Evolutionary conservation across 106 monocot species (phyloP), one percentile per base, ranked within the genome.

Genomic region (Agapanthus africanus): DNA sequence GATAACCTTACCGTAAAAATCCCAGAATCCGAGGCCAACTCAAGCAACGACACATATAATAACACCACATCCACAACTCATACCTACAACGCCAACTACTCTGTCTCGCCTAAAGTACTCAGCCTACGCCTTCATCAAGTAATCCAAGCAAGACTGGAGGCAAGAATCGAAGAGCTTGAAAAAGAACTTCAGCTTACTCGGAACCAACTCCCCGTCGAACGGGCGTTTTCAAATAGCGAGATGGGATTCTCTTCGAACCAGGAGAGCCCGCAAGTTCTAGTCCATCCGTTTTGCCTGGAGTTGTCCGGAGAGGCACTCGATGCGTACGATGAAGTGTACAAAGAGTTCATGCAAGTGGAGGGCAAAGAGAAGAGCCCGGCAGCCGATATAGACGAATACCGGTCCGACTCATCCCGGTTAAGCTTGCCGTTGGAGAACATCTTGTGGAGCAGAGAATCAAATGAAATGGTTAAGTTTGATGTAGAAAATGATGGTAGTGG

Each of bases 21-120:
- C 18, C n/a, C 11, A 4, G 21, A 64, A 37, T 36, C 6, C 54
- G 31, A 66, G 15, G 25, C 46, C 23, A 31, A 60, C 8, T 38
- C 13, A 23, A 35, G 4, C 42, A 46, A 33, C 10, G 72, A 70
- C 25, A 47, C 73, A 21, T 10, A 56, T 7, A 56, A n/a, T n/a
- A 28, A 21, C 49, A 40, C 42, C 23, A 37, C 61, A 18, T 75
- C 65, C 6, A 71, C 81, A 26, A 39, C 63, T 13, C 60, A 14
- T 1, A 65, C 71, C 0, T 67, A 65, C 14, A 39, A 70, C 30
- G 63, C 38, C 27, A 79, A 89, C 65, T 82, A 82, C 56, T 57
- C 82, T 2, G 85, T 90, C 11, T 80, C 89, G n/a, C 89, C 89
- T 1, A 70, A 47, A 67, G 82, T 82, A 36, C 79, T 90, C 52